Percentiles rank a stretch among this genome's conserved stretches.
These are phyloP conservation scores for Salvia miltiorrhiza DNA, from an alignment of 257 asterid species.

Conservation along the genomic window DNA sequence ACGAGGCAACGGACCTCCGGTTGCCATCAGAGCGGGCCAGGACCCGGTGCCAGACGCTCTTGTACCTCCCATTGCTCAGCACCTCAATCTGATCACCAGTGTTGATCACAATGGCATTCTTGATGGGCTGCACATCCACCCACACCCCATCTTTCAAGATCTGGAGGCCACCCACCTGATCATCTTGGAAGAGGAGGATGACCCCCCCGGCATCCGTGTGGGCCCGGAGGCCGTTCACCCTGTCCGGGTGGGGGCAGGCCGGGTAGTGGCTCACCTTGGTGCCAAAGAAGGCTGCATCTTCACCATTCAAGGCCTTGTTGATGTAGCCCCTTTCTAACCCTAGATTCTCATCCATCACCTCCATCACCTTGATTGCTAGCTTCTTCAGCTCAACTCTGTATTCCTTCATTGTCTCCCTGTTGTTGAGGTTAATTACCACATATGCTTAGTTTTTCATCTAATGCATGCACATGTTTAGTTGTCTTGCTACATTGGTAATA, in stretches of 20 bases:
- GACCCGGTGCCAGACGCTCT: slow-evolving; percentile 88
- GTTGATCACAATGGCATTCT: slow-evolving; percentile 67
- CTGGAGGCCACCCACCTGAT: slow-evolving; percentile 64
- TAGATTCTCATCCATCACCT: slow-evolving; percentile 75
- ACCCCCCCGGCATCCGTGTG: slow-evolving; percentile 96
- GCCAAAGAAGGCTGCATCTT: slow-evolving; percentile 63
- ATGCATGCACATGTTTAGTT: slow-evolving; percentile 19
- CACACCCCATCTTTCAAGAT: slow-evolving; percentile 66
- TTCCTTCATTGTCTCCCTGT: slow-evolving; percentile 75
- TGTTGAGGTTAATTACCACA: neutral
- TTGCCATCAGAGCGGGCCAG: slow-evolving; percentile 46
- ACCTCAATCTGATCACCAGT: slow-evolving; percentile 85
- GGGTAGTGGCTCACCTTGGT: slow-evolving; percentile 95
- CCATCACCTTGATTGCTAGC: slow-evolving; percentile 53
- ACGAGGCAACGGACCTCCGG: slow-evolving; percentile 75
- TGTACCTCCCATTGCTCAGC: slow-evolving; percentile 72
- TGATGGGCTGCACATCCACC: slow-evolving; percentile 70
- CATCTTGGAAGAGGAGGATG: slow-evolving; percentile 77
- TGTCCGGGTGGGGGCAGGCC: slow-evolving; percentile 72
- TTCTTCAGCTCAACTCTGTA: slow-evolving; percentile 62
- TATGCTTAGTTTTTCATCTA: neutral
- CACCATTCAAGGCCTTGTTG: slow-evolving; percentile 58
- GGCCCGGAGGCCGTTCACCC: slow-evolving; percentile 68
- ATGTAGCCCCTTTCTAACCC: slow-evolving; percentile 63
- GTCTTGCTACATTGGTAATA: neutral